phyloP scores from a whole-genome alignment of 1,284 basidiomycete species.

The Cryptococcus sp. region DNA sequence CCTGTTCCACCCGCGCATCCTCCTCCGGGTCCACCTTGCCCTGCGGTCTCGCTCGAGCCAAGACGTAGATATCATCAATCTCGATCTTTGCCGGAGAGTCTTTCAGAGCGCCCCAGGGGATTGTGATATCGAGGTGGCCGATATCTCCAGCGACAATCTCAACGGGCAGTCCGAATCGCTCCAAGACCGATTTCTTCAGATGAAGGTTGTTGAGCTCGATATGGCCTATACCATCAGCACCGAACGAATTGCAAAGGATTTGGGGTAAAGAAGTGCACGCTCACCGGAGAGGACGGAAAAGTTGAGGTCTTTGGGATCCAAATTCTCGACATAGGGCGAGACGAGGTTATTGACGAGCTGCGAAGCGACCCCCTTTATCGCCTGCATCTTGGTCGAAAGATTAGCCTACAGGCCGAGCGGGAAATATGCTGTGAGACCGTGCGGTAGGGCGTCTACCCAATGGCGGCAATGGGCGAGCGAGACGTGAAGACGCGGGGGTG shows the following conservation, averaged over 20 bases:
- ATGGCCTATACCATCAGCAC: conserved; percentile 61
- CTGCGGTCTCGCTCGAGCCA: conserved; percentile 49
- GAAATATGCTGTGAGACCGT: neutral
- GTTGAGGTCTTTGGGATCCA: conserved; percentile 91
- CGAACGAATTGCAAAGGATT: neutral
- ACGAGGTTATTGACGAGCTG: conserved; percentile 81
- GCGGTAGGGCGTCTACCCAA: no score
- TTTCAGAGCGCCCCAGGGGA: conserved; percentile 94
- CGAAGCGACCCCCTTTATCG: conserved; percentile 39
- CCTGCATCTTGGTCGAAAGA: conserved; percentile 28
- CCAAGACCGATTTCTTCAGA: conserved; percentile 88
- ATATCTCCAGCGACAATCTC: conserved; percentile 95
- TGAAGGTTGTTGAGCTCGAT: conserved; percentile 74
- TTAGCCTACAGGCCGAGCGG: neutral
- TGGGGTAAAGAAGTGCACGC: conserved; percentile 5
- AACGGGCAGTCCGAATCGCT: conserved; percentile 93
- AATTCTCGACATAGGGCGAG: conserved; percentile 92
- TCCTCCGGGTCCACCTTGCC: conserved; percentile 68
- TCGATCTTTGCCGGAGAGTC: conserved; percentile 88
- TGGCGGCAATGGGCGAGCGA: no score
- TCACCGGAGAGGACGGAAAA: conserved; percentile 89
- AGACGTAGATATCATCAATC: conserved; percentile 91
- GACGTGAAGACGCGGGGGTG: no score
- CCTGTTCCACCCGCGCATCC: conserved; percentile 74
- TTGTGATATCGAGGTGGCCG: conserved; percentile 82